phyloP scores from a whole-genome alignment of 106 monocot genomes.

The Vanilla planifolia region DNA sequence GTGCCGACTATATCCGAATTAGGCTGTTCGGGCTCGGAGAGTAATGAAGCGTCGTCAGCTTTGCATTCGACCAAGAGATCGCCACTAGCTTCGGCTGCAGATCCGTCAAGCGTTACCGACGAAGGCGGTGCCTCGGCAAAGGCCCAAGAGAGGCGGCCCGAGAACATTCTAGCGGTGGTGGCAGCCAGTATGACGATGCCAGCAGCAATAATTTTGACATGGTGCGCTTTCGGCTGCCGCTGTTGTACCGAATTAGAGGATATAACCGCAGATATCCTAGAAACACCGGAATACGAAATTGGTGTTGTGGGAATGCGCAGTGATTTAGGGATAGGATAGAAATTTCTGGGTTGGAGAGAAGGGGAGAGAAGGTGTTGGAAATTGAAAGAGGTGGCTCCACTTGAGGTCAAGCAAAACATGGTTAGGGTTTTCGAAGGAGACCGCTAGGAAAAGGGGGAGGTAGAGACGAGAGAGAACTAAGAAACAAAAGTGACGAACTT shows the following conservation, averaged over 20 bases:
- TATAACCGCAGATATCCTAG: background rate
- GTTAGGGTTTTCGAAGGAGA: no score
- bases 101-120: background rate
- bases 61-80: slow-evolving; percentile 8
- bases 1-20: slow-evolving; percentile 32
- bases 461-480: no score
- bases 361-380: slow-evolving; percentile 3
- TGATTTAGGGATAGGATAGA: slow-evolving; percentile 3
- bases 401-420: slow-evolving; percentile 33
- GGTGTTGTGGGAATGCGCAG: background rate
- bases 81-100: slow-evolving; percentile 1
- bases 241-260: slow-evolving; percentile 13
- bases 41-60: background rate
- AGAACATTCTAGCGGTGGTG: slow-evolving; percentile 9
- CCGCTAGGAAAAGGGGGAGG: no score
- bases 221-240: slow-evolving; percentile 7
- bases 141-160: slow-evolving; percentile 2
- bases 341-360: background rate
- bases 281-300: background rate
- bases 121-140: slow-evolving; percentile 11
- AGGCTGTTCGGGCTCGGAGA: background rate
- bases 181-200: slow-evolving; percentile 29
- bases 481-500: no score
- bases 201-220: slow-evolving; percentile 18
- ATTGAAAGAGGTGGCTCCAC: slow-evolving; percentile 9